A percentile compares a stretch with the other conserved stretches of the same genome.
Evolutionary conservation across 805 yeast genomes (phyloP).

Genomic region (Candida silvatica): DNA sequence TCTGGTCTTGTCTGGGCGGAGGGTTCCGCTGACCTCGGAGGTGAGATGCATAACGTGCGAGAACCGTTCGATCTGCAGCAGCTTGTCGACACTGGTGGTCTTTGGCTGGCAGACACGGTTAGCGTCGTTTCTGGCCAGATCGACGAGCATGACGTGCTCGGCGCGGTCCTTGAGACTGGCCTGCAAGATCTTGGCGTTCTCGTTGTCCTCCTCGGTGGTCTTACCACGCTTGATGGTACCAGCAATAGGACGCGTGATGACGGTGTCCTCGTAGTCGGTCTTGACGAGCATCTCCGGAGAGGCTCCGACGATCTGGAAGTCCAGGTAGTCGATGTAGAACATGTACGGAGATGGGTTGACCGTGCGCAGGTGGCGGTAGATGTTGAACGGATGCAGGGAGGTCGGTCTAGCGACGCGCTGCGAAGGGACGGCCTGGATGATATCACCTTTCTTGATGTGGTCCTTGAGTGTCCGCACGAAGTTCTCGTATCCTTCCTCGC

Average conservation of each 20-base stretch:
- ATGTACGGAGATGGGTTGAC: slow-evolving; percentile 97
- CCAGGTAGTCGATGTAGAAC: slow-evolving; percentile 86
- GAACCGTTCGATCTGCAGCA: slow-evolving; percentile 85
- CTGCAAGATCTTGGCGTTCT: slow-evolving; percentile 63
- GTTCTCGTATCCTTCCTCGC: slow-evolving; percentile 84
- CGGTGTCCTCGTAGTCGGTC: slow-evolving; percentile 59
- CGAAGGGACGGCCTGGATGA: slow-evolving; percentile 97
- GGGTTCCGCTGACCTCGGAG: slow-evolving; percentile 87
- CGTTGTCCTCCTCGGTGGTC: slow-evolving; percentile 87
- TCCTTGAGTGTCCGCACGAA: slow-evolving; percentile 70
- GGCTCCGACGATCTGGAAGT: slow-evolving; percentile 94
- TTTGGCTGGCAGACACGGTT: slow-evolving; percentile 89
- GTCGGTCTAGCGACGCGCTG: slow-evolving; percentile 96
- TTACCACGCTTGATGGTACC: slow-evolving; percentile 91
- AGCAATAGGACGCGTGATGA: slow-evolving; percentile 95
- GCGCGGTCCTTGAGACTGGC: slow-evolving; percentile 87
- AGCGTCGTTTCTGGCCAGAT: slow-evolving; percentile 92
- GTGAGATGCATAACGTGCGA: slow-evolving; percentile 97
- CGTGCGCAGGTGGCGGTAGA: slow-evolving; percentile 87
- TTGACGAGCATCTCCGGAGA: slow-evolving; percentile 92
- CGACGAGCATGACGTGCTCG: slow-evolving; percentile 98
- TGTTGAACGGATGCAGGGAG: slow-evolving; percentile 90
- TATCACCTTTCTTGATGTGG: slow-evolving; percentile 86
- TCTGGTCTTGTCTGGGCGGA: slow-evolving; percentile 75
- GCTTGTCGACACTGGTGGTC: slow-evolving; percentile 78